phyloP scores from a whole-genome alignment of 495 filamentous ascomycete species.

The Hamigera avellanea region DNA sequence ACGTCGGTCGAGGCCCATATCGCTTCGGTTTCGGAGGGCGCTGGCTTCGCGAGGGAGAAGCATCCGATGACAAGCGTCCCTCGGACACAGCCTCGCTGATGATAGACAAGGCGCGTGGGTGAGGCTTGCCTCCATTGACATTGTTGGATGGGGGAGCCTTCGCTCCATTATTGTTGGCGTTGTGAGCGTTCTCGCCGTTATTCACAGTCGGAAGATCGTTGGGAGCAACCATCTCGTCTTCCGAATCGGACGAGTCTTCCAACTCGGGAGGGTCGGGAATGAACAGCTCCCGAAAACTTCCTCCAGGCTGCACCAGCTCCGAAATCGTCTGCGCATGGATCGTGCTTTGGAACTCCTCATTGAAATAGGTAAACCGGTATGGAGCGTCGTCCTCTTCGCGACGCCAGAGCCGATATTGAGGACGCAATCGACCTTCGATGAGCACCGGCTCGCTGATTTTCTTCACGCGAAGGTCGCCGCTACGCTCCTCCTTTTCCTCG shows the following conservation, averaged over 20 bases:
- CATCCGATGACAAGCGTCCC: slow-evolving; percentile 11
- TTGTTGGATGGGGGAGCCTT: slow-evolving; percentile 12
- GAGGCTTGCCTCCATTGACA: slow-evolving; percentile 24
- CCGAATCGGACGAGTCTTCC: slow-evolving; percentile 51
- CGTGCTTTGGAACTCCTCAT: slow-evolving; percentile 86
- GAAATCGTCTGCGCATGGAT: slow-evolving; percentile 93
- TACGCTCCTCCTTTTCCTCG: slow-evolving; percentile 83
- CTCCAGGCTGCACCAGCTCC: slow-evolving; percentile 74
- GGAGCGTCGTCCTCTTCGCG: slow-evolving; percentile 80
- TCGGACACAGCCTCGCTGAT: slow-evolving; percentile 24
- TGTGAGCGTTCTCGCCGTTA: slow-evolving; percentile 3
- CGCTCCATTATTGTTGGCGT: slow-evolving; percentile 10
- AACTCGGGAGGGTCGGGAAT: slow-evolving; percentile 58
- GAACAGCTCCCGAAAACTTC: slow-evolving; percentile 77
- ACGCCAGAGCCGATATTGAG: slow-evolving; percentile 72
- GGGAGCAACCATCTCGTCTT: slow-evolving; percentile 36
- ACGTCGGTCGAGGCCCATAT: slow-evolving; percentile 83
- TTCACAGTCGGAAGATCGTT: slow-evolving; percentile 11
- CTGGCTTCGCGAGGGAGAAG: slow-evolving; percentile 13
- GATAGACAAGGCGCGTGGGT: slow-evolving; percentile 14
- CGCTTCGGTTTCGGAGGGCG: slow-evolving; percentile 40
- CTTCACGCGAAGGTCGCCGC: slow-evolving; percentile 76
- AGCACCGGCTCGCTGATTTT: slow-evolving; percentile 89
- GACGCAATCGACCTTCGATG: slow-evolving; percentile 75
- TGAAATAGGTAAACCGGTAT: slow-evolving; percentile 97